Evolutionary conservation across 2,329 filamentous ascomycete genomes (phyloP).

Genomic region (Fusarium tanahbumbuense): DNA sequence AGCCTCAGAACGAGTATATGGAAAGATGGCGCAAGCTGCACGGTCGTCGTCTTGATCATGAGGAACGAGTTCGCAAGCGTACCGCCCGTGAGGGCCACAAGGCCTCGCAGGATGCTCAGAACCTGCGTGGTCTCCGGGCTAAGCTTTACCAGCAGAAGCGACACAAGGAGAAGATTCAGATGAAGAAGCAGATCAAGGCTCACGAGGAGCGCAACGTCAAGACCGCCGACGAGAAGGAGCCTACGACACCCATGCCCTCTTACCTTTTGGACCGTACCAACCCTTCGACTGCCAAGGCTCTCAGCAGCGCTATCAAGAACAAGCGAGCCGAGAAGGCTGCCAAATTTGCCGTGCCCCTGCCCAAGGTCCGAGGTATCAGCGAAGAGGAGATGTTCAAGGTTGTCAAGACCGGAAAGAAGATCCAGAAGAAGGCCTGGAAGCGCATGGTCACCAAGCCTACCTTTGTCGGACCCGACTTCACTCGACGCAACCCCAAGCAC

Average conservation of each 20-base stretch:
- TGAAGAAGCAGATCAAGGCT: slow-evolving; percentile 93
- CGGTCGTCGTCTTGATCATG: slow-evolving; percentile 75
- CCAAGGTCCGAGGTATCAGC: slow-evolving; percentile 89
- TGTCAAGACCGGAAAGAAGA: slow-evolving; percentile 96
- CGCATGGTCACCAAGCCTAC: slow-evolving; percentile 70
- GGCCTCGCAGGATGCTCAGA: slow-evolving; percentile 89
- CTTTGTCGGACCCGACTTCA: slow-evolving; percentile 93
- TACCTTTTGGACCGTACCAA: slow-evolving; percentile 90
- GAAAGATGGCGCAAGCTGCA: slow-evolving; percentile 74
- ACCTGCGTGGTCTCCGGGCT: slow-evolving; percentile 88
- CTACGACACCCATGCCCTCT: slow-evolving; percentile 83
- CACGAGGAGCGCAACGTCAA: slow-evolving; percentile 98
- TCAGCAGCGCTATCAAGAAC: slow-evolving; percentile 91
- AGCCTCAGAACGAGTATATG: slow-evolving; percentile 85
- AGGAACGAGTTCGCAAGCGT: slow-evolving; percentile 89
- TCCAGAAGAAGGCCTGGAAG: slow-evolving; percentile 84
- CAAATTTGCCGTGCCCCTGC: slow-evolving; percentile 90
- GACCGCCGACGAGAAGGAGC: slow-evolving; percentile 82
- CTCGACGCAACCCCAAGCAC: slow-evolving; percentile 84
- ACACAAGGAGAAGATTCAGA: slow-evolving; percentile 97
- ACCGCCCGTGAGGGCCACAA: slow-evolving; percentile 90
- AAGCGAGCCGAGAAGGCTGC: slow-evolving; percentile 94
- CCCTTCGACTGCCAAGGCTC: slow-evolving; percentile 71
- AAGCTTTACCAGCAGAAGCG: slow-evolving; percentile 95
- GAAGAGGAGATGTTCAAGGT: slow-evolving; percentile 99